Percentiles rank a stretch among this genome's conserved stretches.
These are phyloP conservation scores for Cavenderia fasciculata DNA, from an alignment of 78 protist genomes.

Conservation along the genomic window DNA sequence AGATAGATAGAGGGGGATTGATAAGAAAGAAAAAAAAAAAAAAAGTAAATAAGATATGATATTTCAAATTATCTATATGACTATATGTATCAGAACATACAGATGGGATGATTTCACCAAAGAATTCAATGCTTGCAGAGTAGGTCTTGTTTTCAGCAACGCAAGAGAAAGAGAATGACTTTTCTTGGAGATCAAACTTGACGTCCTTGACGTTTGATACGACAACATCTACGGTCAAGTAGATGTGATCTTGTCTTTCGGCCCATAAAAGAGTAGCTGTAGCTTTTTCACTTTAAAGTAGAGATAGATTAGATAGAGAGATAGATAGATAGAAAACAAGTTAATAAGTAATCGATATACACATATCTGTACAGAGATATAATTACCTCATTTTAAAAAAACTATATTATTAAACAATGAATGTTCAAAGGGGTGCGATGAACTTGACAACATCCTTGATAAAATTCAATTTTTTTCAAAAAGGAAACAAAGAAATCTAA, in stretches of 20 bases:
- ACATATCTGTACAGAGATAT: not conserved
- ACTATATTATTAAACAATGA: not conserved
- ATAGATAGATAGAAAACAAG: not conserved
- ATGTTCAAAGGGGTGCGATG: not conserved
- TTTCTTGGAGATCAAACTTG: slow-evolving; percentile 8
- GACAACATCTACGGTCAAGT: slow-evolving; percentile 11
- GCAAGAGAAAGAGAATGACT: slow-evolving; percentile 11
- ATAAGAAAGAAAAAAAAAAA: too few relatives aligned
- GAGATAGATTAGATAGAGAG: not conserved
- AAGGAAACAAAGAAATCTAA: not conserved
- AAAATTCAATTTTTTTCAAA: too few relatives aligned
- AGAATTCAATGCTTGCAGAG: not conserved
- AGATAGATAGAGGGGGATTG: too few relatives aligned
- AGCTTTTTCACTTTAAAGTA: too few relatives aligned
- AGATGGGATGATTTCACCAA: slow-evolving; percentile 31
- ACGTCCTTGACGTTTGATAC: not conserved
- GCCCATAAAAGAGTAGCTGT: too few relatives aligned
- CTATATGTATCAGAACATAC: too few relatives aligned
- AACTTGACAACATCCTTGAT: too few relatives aligned
- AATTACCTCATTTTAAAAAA: not conserved
- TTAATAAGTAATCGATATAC: not conserved
- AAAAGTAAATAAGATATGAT: too few relatives aligned
- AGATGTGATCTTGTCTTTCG: slow-evolving; percentile 33
- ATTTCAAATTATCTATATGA: too few relatives aligned
- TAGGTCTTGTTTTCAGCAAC: not conserved